A percentile compares a stretch with the other conserved stretches of the same genome.
Evolutionary conservation across 805 yeast species (phyloP).

Genomic region (Zygotorulaspora sp.): DNA sequence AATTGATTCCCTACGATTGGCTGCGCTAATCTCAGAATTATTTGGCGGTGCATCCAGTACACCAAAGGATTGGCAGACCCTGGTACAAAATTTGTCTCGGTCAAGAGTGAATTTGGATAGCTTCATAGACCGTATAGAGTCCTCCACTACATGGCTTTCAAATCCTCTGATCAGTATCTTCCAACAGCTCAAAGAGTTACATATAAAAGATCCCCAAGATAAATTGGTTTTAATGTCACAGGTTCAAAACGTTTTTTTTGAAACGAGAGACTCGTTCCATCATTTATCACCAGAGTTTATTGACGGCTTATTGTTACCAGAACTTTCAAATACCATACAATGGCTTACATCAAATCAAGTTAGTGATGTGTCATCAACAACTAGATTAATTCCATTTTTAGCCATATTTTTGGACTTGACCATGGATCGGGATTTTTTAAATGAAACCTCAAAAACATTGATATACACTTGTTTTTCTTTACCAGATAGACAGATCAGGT

Average conservation of each 20-base stretch:
- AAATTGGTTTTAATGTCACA: constrained; percentile 40
- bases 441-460: constrained; percentile 44
- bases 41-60: constrained; percentile 31
- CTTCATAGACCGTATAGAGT: constrained; percentile 34
- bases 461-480: constrained; percentile 58
- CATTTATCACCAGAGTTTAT: constrained; percentile 48
- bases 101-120: constrained; percentile 31
- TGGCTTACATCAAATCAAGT: constrained; percentile 23
- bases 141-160: constrained; percentile 33
- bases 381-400: constrained; percentile 33
- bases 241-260: constrained; percentile 35
- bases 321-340: constrained; percentile 37
- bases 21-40: constrained; percentile 39
- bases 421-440: constrained; percentile 39
- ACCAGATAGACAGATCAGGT: constrained; percentile 73
- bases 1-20: constrained; percentile 29
- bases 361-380: constrained; percentile 28
- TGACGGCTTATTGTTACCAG: constrained; percentile 65
- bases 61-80: constrained; percentile 38
- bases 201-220: constrained; percentile 49
- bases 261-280: constrained; percentile 35
- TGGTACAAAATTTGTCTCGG: constrained; percentile 10
- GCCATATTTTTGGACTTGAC: constrained; percentile 30
- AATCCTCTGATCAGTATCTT: constrained; percentile 51
- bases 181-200: constrained; percentile 51